Conservation (phyloP, 164 flowering plant species). For the Stephania yunnanensis region DNA sequence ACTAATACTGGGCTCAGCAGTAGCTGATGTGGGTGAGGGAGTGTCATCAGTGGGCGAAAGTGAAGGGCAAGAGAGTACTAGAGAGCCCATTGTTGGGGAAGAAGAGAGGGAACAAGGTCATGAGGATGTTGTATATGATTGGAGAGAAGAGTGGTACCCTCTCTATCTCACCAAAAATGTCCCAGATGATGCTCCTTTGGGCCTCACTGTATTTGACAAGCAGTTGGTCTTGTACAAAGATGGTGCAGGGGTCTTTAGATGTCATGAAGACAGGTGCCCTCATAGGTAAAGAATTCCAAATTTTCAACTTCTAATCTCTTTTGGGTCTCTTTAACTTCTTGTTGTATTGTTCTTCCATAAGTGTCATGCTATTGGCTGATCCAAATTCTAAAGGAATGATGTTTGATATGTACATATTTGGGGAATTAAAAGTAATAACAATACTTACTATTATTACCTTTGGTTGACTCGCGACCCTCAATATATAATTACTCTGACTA, state of each 20-base stretch:
- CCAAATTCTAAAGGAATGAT: too few species aligned
- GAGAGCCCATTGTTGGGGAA: slow-evolving; percentile 26
- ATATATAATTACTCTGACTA: too few species aligned
- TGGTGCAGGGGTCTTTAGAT: slow-evolving; percentile 55
- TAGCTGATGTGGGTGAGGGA: slow-evolving; percentile 22
- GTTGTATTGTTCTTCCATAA: too few species aligned
- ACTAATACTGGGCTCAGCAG: slow-evolving; percentile 20
- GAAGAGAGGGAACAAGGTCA: slow-evolving; percentile 21
- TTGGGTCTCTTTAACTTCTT: too few species aligned
- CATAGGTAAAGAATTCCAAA: slow-evolving; percentile 51
- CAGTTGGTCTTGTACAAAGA: slow-evolving; percentile 74
- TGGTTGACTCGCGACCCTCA: too few species aligned
- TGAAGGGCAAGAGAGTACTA: slow-evolving; percentile 20
- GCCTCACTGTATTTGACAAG: slow-evolving; percentile 77
- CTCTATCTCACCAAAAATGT: slow-evolving; percentile 66
- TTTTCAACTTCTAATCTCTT: not conserved
- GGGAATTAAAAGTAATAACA: too few species aligned
- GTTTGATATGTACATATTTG: too few species aligned
- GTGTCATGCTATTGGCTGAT: too few species aligned
- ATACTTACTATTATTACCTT: too few species aligned
- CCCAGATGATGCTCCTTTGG: slow-evolving; percentile 90
- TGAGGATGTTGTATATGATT: slow-evolving; percentile 54
- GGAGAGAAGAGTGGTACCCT: slow-evolving; percentile 97
- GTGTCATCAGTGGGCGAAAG: slow-evolving; percentile 12
- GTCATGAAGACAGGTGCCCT: slow-evolving; percentile 83